Base-by-base conservation (phyloP, 2,329 filamentous ascomycete genomes). In the Emergomyces orientalis region DNA sequence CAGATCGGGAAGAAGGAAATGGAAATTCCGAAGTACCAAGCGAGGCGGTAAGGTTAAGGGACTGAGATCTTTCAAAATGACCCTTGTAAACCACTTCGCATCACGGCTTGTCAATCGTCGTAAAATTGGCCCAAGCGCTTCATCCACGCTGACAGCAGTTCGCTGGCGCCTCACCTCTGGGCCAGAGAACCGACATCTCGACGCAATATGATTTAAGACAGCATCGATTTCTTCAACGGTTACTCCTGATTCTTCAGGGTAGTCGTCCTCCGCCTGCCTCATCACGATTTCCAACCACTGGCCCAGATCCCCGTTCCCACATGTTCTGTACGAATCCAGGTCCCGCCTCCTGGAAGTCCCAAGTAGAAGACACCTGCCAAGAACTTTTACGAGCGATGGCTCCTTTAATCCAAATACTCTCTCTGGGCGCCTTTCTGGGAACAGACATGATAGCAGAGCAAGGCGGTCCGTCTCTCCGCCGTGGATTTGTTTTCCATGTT, bases 81-180 rank as follows among this genome's bases (percentile, higher is more conserved):
- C 78, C 3, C 92, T 83, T 0, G 89, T 89, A 13, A 96, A 80
- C 92, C 92, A 97, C 75, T 96, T 96, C 3, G 87, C 88, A 71
- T 96, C 89, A 52, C 80, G 79, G 2, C 89, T 84, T 55, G 79
- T 79, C 11, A 91, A 71, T 8, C 84, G 82, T 37, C 75, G 77
- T 69, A 88, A 89, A 0, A 92, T 71, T 0, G 72, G 71, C 25
- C 79, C 78, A 0, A 93, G 73, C 3, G 80, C 72, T 4, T 76
- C 74, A 27, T 79, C 73, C 70, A 82, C 69, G 68, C 77, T 72
- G 1, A 73, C 72, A 4, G 73, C 72, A 25, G 73, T 68, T 54
- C 74, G 69, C 41, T 72, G 72, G 45, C 70, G 70, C 69, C 82
- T 80, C 61, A 91, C 77, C 19, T 80, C 78, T 1, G 83, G 83